A percentile compares a stretch with the other conserved stretches of the same genome.
Evolutionary conservation across 768 basidiomycete genomes (phyloP).

Genomic region (Podaxis sp.): DNA sequence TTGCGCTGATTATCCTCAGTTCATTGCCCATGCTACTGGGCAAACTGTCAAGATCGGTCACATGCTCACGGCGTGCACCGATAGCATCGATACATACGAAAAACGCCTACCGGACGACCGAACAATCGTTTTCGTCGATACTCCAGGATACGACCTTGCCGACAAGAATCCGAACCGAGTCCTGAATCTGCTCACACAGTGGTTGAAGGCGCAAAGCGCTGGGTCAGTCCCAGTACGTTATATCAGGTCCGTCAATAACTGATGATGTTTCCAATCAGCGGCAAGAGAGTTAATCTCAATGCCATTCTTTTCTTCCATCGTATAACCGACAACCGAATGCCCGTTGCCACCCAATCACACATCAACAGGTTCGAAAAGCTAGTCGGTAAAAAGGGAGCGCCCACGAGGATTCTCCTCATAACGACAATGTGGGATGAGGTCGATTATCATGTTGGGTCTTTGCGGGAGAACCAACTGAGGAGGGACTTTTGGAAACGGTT

Average conservation of each 20-base stretch:
- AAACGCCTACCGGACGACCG: background rate
- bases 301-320: slow-evolving; percentile 15
- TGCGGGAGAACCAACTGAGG: slow-evolving; percentile 5
- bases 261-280: background rate
- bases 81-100: slow-evolving; percentile 9
- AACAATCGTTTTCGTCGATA: slow-evolving; percentile 9
- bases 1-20: background rate
- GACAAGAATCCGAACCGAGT: slow-evolving; percentile 15
- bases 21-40: slow-evolving; percentile 14
- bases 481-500: slow-evolving; percentile 13
- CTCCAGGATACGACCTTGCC: slow-evolving; percentile 16
- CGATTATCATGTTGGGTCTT: background rate
- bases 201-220: slow-evolving; percentile 9
- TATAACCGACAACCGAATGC: slow-evolving; percentile 14
- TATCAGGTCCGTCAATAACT: background rate
- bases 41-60: slow-evolving; percentile 15
- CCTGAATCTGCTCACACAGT: slow-evolving; percentile 13
- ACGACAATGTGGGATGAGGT: slow-evolving; percentile 16
- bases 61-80: slow-evolving; percentile 7
- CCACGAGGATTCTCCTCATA: slow-evolving; percentile 6
- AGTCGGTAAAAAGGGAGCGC: slow-evolving; percentile 10
- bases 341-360: slow-evolving; percentile 12
- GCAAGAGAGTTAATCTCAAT: slow-evolving; percentile 1
- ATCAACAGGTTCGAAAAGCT: slow-evolving; percentile 14
- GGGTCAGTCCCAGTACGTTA: background rate